phyloP scores from a whole-genome alignment of 129 eudicot genomes.

The Logfia minima region DNA sequence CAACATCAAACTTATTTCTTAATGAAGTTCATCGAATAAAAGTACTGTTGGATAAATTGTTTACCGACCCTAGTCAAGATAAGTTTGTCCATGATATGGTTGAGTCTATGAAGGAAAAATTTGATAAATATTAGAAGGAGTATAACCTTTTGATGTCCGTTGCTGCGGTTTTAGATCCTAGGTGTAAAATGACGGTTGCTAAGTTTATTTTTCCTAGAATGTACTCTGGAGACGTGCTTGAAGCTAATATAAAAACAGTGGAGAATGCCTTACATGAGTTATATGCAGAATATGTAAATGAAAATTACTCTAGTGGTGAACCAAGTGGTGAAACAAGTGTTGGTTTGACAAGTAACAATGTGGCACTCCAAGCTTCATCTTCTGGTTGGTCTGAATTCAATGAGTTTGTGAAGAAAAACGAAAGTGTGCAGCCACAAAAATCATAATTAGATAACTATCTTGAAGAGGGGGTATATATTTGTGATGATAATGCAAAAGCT shows the following conservation, averaged over 20 bases:
- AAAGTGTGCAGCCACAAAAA: background rate
- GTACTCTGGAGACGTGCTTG: background rate
- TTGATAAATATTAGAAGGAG: background rate
- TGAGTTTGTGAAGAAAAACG: background rate
- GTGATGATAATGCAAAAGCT: background rate
- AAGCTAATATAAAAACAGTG: background rate
- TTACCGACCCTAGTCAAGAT: background rate
- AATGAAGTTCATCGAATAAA: slow-evolving; percentile 4
- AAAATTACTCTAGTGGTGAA: background rate
- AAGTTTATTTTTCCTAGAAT: background rate
- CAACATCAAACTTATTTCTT: background rate
- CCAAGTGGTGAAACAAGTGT: background rate
- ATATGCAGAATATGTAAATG: background rate
- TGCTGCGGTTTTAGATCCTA: slow-evolving; percentile 4
- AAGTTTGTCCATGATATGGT: slow-evolving; percentile 12
- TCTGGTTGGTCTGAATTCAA: background rate
- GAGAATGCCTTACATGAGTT: background rate
- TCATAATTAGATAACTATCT: background rate
- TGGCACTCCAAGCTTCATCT: background rate
- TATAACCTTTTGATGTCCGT: background rate
- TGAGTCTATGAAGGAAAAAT: background rate
- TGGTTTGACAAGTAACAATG: background rate
- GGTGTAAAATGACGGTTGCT: background rate
- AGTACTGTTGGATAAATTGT: background rate
- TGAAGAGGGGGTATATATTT: background rate